phyloP scores from a whole-genome alignment of 176 grass and related monocot genomes.

The Saccharum spontaneum region DNA sequence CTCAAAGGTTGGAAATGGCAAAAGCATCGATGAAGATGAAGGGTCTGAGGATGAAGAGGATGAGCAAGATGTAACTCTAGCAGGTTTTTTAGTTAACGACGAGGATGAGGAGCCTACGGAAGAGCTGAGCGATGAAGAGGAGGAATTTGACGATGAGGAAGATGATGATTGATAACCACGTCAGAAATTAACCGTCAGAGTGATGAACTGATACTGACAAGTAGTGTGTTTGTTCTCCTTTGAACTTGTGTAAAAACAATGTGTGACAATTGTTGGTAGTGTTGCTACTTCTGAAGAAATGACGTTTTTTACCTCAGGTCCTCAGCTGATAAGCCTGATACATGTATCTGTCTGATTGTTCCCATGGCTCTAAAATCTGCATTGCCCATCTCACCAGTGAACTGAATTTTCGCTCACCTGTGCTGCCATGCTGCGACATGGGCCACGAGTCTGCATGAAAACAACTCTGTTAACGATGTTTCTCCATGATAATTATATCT shows the following conservation, averaged over 20 bases:
- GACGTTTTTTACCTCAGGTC: no score
- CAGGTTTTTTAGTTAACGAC: constrained; percentile 67
- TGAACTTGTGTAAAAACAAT: neutral
- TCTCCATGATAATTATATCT: no score
- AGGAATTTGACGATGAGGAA: constrained; percentile 60
- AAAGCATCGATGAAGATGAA: constrained; percentile 3
- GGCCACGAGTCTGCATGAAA: no score
- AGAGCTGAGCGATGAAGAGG: constrained; percentile 43
- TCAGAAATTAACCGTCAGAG: neutral
- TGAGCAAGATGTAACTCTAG: constrained; percentile 71
- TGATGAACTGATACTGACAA: constrained; percentile 17
- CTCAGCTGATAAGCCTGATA: no score
- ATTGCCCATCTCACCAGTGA: no score
- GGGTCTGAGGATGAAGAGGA: constrained; percentile 40
- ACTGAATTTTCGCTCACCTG: no score
- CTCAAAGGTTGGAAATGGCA: neutral
- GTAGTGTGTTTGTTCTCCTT: neutral
- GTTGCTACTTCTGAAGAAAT: no score
- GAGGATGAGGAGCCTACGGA: constrained; percentile 52
- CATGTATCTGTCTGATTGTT: no score
- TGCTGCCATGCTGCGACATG: no score
- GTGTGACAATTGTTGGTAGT: no score
- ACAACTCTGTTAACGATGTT: no score
- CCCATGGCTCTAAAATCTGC: no score
- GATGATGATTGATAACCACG: constrained; percentile 40